phyloP scores from a whole-genome alignment of 768 basidiomycete genomes.

The Porpolomopsis calyptriformis region DNA sequence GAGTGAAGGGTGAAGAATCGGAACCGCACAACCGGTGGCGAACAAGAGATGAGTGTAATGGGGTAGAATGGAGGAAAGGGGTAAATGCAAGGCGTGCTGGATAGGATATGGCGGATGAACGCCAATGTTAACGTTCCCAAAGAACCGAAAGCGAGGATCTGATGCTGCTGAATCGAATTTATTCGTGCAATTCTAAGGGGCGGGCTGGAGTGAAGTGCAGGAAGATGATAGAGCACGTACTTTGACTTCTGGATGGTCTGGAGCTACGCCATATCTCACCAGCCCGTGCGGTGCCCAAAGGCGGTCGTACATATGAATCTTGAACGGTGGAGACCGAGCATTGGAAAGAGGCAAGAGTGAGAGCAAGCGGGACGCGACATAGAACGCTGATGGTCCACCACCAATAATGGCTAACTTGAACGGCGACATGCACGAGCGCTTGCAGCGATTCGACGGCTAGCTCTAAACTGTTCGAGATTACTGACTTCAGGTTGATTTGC shows the following conservation, averaged over 20 bases:
- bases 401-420: constrained; percentile 84
- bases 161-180: constrained; percentile 78
- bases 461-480: no score
- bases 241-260: constrained; percentile 98
- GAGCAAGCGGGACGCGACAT: constrained; percentile 80
- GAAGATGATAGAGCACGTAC: constrained; percentile 23
- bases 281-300: constrained; percentile 93
- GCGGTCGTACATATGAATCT: constrained; percentile 83
- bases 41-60: constrained; percentile 83
- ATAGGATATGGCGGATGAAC: constrained; percentile 26
- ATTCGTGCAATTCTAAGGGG: constrained; percentile 88
- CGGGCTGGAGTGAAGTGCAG: no score
- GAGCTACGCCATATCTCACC: constrained; percentile 92
- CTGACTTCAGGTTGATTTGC: no score
- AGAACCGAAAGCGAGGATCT: constrained; percentile 80
- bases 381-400: constrained; percentile 95
- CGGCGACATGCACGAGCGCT: constrained; percentile 10
- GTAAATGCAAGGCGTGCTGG: constrained; percentile 43
- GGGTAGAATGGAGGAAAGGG: constrained; percentile 47
- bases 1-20: constrained; percentile 45
- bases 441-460: no score
- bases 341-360: constrained; percentile 38
- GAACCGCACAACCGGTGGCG: constrained; percentile 73
- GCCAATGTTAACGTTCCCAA: constrained; percentile 76
- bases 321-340: constrained; percentile 19